phyloP scores from a whole-genome alignment of 192 early-diverging fungal genomes.

The Piromyces sp. region DNA sequence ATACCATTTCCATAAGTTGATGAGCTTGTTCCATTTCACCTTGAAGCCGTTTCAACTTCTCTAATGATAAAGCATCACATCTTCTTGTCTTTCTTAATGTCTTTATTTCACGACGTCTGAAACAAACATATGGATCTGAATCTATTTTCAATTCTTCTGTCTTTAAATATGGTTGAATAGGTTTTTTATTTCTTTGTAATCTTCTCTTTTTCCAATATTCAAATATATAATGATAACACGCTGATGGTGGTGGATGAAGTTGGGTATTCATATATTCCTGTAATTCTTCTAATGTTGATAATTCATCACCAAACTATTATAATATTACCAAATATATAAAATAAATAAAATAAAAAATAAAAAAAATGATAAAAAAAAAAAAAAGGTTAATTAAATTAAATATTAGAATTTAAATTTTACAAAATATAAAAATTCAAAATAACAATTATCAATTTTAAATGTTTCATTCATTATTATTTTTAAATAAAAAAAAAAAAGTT shows the following conservation, averaged over 20 bases:
- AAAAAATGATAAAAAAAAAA: not conserved
- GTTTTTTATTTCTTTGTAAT: slow-evolving; percentile 17
- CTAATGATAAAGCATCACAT: slow-evolving; percentile 66
- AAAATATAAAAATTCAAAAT: too few relatives aligned
- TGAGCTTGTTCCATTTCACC: slow-evolving; percentile 59
- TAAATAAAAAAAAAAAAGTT: too few relatives aligned
- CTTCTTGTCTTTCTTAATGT: slow-evolving; percentile 64
- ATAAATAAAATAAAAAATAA: not conserved
- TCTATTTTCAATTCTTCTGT: slow-evolving; percentile 34
- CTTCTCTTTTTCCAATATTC: slow-evolving; percentile 35
- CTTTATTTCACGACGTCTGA: slow-evolving; percentile 84
- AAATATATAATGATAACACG: slow-evolving; percentile 13
- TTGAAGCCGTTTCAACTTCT: slow-evolving; percentile 66
- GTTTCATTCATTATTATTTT: too few relatives aligned
- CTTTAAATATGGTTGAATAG: slow-evolving; percentile 41
- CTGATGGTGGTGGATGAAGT: slow-evolving; percentile 9
- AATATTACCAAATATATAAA: not conserved
- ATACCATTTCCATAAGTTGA: slow-evolving; percentile 62
- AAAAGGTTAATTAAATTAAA: too few relatives aligned
- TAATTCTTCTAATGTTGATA: slow-evolving; percentile 12
- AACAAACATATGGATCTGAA: slow-evolving; percentile 86
- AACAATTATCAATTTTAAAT: too few relatives aligned
- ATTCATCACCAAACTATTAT: slow-evolving; percentile 9
- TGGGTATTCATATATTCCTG: not conserved
- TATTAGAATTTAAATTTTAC: too few relatives aligned